Evolutionary conservation across 805 yeast genomes (phyloP), one percentile per base, ranked within the genome.

Genomic region (Hanseniaspora nectarophila): DNA sequence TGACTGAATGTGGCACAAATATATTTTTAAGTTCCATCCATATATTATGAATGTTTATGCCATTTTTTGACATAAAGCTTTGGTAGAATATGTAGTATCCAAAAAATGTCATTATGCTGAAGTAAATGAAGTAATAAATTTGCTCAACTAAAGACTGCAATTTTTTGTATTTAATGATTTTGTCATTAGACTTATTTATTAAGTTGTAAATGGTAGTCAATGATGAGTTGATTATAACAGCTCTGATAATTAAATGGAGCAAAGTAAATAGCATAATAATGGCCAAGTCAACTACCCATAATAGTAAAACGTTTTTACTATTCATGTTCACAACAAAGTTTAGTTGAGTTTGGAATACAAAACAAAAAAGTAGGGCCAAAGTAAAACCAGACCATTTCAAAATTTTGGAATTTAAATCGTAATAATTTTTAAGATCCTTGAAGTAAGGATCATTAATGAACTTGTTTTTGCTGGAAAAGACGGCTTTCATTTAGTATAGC

Each of bases 141-240:
- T 49, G 53, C 26, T 49, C 53, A 12, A 42, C 53, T 38, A 49
- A 7, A 15, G 53, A 49, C 34, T 49, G 42, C n/a, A 49, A 26
- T 34, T 49, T 49, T 23, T 16, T 21, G 16, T 42, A 49, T 42
- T 49, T 42, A 3, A 49, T 38, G 24, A 49, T 12, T 34, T 42
- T 49, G 8, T 23, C 5, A 13, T 38, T 29, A 13, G 26, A 33
- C 26, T 34, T 40, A 24, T 49, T 40, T n/a, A 49, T 13, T 4
- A n/a, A 16, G 4, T 32, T 33, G 20, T 42, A 49, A 20, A 34
- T 23, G 8, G 34, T 18, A 3, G 42, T 31, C 23, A 49, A 39
- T 5, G 18, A 33, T 7, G 21, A 8, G 15, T 45, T 52, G 18
- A 52, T 45, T 3, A 45, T 16, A n/a, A 34, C 38, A 24, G 51